Evolutionary conservation across 495 filamentous ascomycete genomes (phyloP).

Genomic region (Xylaria venustula): DNA sequence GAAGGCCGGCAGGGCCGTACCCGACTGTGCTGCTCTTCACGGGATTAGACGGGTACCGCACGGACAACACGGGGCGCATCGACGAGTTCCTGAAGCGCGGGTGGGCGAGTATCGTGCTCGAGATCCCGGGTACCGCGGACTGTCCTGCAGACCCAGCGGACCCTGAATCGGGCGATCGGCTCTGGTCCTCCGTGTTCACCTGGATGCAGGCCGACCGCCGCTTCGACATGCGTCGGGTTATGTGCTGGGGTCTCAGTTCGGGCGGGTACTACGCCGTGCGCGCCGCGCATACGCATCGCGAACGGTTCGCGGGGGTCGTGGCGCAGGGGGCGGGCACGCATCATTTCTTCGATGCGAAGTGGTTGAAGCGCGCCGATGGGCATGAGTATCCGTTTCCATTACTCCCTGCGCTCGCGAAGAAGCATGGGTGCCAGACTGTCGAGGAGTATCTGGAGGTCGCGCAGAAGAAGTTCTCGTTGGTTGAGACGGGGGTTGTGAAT

Average conservation of each 20-base stretch:
- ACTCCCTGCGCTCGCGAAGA: conserved; percentile 63
- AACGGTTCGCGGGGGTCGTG: conserved; percentile 58
- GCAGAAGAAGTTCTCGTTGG: conserved; percentile 68
- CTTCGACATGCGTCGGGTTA: conserved; percentile 62
- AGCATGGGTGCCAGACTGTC: conserved; percentile 63
- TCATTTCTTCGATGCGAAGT: conserved; percentile 63
- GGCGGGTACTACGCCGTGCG: conserved; percentile 79
- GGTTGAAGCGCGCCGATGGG: conserved; percentile 65
- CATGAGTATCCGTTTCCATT: conserved; percentile 79
- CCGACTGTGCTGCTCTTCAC: conserved; percentile 71
- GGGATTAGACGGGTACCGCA: conserved; percentile 75
- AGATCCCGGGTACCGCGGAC: conserved; percentile 81
- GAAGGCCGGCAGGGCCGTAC: conserved; percentile 23
- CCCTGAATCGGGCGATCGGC: conserved; percentile 47
- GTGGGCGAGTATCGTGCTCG: conserved; percentile 61
- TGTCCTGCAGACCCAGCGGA: conserved; percentile 62
- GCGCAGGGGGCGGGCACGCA: conserved; percentile 72
- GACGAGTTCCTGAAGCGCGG: conserved; percentile 63
- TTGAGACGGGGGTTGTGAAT: conserved; percentile 67
- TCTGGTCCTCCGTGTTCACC: conserved; percentile 65
- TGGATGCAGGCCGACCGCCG: conserved; percentile 59
- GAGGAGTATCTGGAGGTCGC: conserved; percentile 60
- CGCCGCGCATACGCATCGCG: conserved; percentile 67
- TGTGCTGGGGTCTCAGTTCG: conserved; percentile 70
- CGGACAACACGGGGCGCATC: conserved; percentile 71